Base-by-base conservation (phyloP, 768 basidiomycete species). In the Panellus pusillus region DNA sequence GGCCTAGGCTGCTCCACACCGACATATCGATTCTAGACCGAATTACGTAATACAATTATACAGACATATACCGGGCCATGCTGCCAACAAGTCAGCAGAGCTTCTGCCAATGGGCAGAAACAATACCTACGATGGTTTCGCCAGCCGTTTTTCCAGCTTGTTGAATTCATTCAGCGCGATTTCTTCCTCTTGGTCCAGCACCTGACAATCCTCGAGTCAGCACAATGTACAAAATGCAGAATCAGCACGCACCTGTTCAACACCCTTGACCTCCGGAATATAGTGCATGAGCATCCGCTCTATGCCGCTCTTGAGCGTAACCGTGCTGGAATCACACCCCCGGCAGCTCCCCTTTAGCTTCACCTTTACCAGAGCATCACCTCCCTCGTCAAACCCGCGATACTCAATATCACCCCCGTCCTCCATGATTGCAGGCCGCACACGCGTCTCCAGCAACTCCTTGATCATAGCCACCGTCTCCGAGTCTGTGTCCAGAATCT, bases 281-380 rank as follows among this genome's bases (percentile, higher is more conserved):
- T 98, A 98, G 72, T 98, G 96, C 93, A 93, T 94, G 63, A 99
- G 74, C 97, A 99, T 98, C 58, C 97, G 79, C 73, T 99, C 97
- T 48, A 99, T 98, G 9, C 97, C 97, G 57, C 83, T 86, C 79
- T 98, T 99, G 52, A 99, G 74, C 14, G 97, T 99, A 31, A 98
- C 95, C 6, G 91, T 85, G 67, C 92, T 95, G 29, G 91, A 93
- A 59, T 85, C 85, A 68, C 97, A 98, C 13, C 97, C 97, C 68
- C 97, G 77, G 71, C 97, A 99, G 66, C 93, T 96, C 27, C 97
- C 97, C 77, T 98, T 98, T 55, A 99, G 77, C 70, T 89, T 96
- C 28, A 99, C 78, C 66, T 81, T 82, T 6, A 99, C 96, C 28
- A 90, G 64, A 0, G 91, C 91, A 19, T 74, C 70, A 3, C 89